A percentile compares a stretch with the other conserved stretches of the same genome.
Conservation (phyloP, 2,329 filamentous ascomycete genomes). For the Penicillium vulpinum region DNA sequence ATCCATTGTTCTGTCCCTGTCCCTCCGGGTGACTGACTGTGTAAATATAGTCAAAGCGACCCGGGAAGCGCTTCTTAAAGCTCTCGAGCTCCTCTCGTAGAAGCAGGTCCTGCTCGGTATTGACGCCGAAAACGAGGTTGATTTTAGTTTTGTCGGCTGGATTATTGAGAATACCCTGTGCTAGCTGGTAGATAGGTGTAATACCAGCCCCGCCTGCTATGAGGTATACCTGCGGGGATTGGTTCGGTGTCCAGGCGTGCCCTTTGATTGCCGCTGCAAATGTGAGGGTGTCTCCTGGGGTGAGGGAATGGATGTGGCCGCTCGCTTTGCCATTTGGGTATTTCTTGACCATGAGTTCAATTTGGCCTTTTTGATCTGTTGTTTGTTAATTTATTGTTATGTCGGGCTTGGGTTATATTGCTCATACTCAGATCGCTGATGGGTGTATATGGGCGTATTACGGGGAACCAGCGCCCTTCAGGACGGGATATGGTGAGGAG, state of each 20-base stretch:
- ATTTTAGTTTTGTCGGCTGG: slow-evolving; percentile 63
- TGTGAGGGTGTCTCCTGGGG: slow-evolving; percentile 61
- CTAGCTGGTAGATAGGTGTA: slow-evolving; percentile 67
- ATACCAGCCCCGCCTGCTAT: slow-evolving; percentile 73
- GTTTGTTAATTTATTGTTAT: slow-evolving; percentile 5
- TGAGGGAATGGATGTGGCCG: slow-evolving; percentile 64
- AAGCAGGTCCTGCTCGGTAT: slow-evolving; percentile 63
- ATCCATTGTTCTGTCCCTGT: slow-evolving; percentile 41
- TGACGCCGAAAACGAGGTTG: slow-evolving; percentile 66
- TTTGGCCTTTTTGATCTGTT: slow-evolving; percentile 56
- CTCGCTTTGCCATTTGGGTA: slow-evolving; percentile 67
- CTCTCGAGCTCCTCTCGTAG: slow-evolving; percentile 57
- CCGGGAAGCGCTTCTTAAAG: slow-evolving; percentile 53
- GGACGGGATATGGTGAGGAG: slow-evolving; percentile 63
- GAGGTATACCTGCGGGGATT: slow-evolving; percentile 57
- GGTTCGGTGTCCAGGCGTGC: slow-evolving; percentile 55
- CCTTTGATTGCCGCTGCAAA: slow-evolving; percentile 58
- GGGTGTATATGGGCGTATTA: slow-evolving; percentile 67
- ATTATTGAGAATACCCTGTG: slow-evolving; percentile 62
- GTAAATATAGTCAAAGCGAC: slow-evolving; percentile 59
- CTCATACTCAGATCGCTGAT: slow-evolving; percentile 53
- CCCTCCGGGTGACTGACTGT: slow-evolving; percentile 51
- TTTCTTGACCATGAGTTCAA: slow-evolving; percentile 67
- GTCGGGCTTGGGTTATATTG: neutral
- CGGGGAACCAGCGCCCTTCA: slow-evolving; percentile 58